Base-by-base conservation (phyloP, 108 stramenopile species). In the Nannochloropsis salina region DNA sequence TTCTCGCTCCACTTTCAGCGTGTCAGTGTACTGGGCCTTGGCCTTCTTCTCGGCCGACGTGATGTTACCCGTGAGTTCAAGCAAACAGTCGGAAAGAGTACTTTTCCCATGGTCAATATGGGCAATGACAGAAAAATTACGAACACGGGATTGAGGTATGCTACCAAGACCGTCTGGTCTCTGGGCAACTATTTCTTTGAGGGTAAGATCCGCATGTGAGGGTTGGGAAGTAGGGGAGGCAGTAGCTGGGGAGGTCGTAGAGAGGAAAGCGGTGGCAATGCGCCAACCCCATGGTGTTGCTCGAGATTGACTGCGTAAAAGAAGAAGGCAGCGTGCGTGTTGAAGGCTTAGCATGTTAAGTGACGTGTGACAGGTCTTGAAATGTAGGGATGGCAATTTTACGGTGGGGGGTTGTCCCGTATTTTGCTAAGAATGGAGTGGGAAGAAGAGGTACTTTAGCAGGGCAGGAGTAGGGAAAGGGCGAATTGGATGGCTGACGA, bases 101-200 rank as follows among this genome's bases (percentile, higher is more conserved):
- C 91, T 92, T 85, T 98, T 98, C 40, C 97, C 97, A 88, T 98
- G 97, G 88, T 98, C 97, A 41, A 92, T 85, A 79, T 92, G 91
- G 3, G 91, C 91, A 41, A 92, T 88, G 80, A 92, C 85, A 42
- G 88, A 82, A 9, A 90, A 90, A 5, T 90, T 91, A 18, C 89
- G 81, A 18, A 88, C 82, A n/a, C 86, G 43, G 61, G 20, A n/a
- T 74, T 74, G 61, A n/a, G 61, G 61, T n/a, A 74, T 74, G 61
- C 61, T n/a, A 2, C 20, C n/a, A n/a, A 74, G 61, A n/a, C 61
- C 61, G 61, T 74, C 61, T n/a, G 61, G 15, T 1, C 1, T 74
- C n/a, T 74, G 61, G 61, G 61, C 61, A n/a, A 74, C 61, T 15
- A 74, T 15, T n/a, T 74, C 61, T n/a, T 74, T 74, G 61, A 74